These are phyloP conservation scores for Kluyveromyces sp. DNA, from an alignment of 1,139 yeast genomes.

Conservation along the genomic window DNA sequence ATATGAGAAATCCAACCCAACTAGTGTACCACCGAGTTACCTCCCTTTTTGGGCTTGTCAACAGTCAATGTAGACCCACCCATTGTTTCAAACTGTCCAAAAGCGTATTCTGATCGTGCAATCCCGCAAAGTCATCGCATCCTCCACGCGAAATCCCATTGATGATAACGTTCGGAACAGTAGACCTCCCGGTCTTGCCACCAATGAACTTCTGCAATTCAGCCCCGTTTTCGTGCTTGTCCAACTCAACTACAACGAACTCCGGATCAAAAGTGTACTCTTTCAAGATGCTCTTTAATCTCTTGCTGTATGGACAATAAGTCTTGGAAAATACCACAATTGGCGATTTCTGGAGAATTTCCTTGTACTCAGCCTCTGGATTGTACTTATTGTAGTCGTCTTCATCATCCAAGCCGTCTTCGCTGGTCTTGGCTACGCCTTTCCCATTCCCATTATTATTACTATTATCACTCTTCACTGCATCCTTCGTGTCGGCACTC, in stretches of 20 bases:
- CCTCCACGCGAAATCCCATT: conserved; percentile 66
- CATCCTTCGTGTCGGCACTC: conserved; percentile 6
- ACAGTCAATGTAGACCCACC: conserved; percentile 12
- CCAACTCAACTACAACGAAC: conserved; percentile 73
- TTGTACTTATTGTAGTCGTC: conserved; percentile 35
- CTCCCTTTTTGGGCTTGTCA: background rate
- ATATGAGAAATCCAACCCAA: background rate
- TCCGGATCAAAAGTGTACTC: conserved; percentile 66
- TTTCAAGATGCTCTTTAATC: conserved; percentile 59
- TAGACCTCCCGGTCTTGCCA: conserved; percentile 49
- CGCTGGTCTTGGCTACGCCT: background rate
- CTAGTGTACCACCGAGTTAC: background rate
- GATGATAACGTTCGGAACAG: conserved; percentile 67
- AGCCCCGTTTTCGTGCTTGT: conserved; percentile 60
- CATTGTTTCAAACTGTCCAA: conserved; percentile 16
- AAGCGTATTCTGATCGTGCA: conserved; percentile 37
- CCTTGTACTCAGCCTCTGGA: conserved; percentile 52
- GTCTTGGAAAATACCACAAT: conserved; percentile 66
- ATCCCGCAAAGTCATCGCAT: conserved; percentile 62
- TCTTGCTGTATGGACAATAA: conserved; percentile 67
- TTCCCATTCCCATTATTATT: conserved; percentile 4
- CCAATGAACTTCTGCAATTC: conserved; percentile 55
- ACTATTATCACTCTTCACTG: conserved; percentile 4
- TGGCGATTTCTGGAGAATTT: conserved; percentile 57
- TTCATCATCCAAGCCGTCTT: conserved; percentile 5